Conservation (phyloP, 1,284 basidiomycete genomes). For the Moesziomyces sp. region DNA sequence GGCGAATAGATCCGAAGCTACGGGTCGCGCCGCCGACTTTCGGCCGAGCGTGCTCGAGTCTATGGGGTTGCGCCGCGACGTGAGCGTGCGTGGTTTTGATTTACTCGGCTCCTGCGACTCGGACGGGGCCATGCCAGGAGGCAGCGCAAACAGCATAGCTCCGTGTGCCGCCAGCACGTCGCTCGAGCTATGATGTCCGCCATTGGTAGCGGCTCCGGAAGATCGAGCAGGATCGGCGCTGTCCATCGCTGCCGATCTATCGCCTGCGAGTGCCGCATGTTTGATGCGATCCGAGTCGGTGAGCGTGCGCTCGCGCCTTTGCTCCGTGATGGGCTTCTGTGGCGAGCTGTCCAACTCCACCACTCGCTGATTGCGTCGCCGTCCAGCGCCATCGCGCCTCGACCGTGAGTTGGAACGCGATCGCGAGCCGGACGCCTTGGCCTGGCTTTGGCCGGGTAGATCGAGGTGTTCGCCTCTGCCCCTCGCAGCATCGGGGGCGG, state of each 20-base stretch:
- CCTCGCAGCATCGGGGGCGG: not conserved
- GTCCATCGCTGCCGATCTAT: conserved; percentile 21
- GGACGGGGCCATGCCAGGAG: conserved; percentile 4
- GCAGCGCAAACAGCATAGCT: conserved; percentile 12
- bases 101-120: not conserved
- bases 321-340: conserved; percentile 9
- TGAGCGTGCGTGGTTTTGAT: conserved; percentile 5
- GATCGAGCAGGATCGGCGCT: not conserved
- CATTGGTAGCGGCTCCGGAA: not conserved
- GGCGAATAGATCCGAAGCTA: conserved; percentile 20
- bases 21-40: conserved; percentile 10
- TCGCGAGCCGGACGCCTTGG: not conserved
- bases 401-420: conserved; percentile 14
- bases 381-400: conserved; percentile 2
- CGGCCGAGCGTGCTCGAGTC: conserved; percentile 23
- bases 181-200: too few relatives aligned
- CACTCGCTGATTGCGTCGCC: conserved; percentile 37
- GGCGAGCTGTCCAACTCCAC: conserved; percentile 39
- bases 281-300: conserved; percentile 51
- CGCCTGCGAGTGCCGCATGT: conserved; percentile 31
- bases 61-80: conserved; percentile 11
- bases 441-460: not conserved
- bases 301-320: conserved; percentile 13
- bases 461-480: conserved; percentile 15
- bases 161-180: conserved; percentile 4